These are phyloP conservation scores for Ogataea pignaliae DNA, from an alignment of 805 yeast species.

Conservation along the genomic window DNA sequence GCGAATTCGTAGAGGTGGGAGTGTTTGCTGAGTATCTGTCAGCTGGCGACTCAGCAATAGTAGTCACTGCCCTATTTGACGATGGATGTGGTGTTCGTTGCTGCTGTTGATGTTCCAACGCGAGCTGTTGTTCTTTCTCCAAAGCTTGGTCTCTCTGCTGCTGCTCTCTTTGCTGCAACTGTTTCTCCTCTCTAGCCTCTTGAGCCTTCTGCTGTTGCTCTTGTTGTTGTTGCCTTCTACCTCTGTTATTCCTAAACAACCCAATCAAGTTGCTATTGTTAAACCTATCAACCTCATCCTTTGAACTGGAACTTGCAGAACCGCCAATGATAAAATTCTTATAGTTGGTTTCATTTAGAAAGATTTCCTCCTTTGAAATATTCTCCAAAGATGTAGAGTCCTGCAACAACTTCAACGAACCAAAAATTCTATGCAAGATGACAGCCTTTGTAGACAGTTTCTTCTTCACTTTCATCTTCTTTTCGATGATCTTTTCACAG, in stretches of 20 bases:
- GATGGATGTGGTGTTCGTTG: not conserved
- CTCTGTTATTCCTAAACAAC: conserved; percentile 20
- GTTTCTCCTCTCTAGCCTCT: conserved; percentile 3
- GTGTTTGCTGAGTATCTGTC: not conserved
- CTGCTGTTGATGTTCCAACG: not conserved
- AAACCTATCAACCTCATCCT: conserved; percentile 22
- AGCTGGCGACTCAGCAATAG: conserved; percentile 4
- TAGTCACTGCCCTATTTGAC: not conserved
- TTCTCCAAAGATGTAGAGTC: conserved; percentile 60
- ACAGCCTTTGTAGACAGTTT: conserved; percentile 71
- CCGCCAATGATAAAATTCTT: conserved; percentile 30
- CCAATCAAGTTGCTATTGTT: conserved; percentile 22
- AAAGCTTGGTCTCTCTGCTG: conserved; percentile 1
- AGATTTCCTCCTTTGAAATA: conserved; percentile 30
- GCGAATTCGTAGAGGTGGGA: not conserved
- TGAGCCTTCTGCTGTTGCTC: not conserved
- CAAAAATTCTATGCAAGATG: conserved; percentile 71
- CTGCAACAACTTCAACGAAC: conserved; percentile 69
- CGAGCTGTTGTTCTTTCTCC: conserved; percentile 1
- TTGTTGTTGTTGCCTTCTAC: conserved; percentile 3
- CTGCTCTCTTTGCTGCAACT: conserved; percentile 2
- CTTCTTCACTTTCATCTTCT: conserved; percentile 62
- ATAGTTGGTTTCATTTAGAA: conserved; percentile 32
- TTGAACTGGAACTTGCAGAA: conserved; percentile 20
- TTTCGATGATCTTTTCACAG: conserved; percentile 69